phyloP scores from a whole-genome alignment of 129 eudicot genomes.

The Chrysanthemum lavandulifolium region DNA sequence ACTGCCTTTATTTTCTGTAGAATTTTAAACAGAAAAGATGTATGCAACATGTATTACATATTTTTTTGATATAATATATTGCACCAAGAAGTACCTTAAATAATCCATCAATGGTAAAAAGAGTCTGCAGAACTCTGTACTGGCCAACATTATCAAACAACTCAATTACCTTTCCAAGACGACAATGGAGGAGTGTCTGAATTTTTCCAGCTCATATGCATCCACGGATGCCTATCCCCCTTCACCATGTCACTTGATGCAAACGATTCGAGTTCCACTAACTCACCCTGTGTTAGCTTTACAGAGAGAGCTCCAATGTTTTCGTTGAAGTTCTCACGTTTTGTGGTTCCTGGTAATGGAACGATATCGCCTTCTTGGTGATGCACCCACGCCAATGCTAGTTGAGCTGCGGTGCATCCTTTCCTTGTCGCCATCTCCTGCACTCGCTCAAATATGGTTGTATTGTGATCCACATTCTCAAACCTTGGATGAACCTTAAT shows the following conservation, averaged over 20 bases:
- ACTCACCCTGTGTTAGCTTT: constrained; percentile 41
- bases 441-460: constrained; percentile 33
- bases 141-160: not conserved
- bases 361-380: constrained; percentile 54
- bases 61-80: too few species aligned
- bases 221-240: constrained; percentile 35
- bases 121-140: too few species aligned
- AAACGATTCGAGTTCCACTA: constrained; percentile 35
- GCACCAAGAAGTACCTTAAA: too few species aligned
- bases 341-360: constrained; percentile 62
- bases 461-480: constrained; percentile 46
- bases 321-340: constrained; percentile 39
- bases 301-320: constrained; percentile 48
- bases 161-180: constrained; percentile 28
- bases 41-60: too few species aligned
- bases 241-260: constrained; percentile 36
- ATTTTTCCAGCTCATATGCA: constrained; percentile 25
- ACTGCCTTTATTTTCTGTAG: too few species aligned
- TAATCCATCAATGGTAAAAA: too few species aligned
- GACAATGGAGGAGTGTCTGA: constrained; percentile 54
- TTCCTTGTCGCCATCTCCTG: constrained; percentile 40
- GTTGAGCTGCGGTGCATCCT: constrained; percentile 53
- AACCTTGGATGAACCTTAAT: constrained; percentile 41
- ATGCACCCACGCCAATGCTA: constrained; percentile 57
- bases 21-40: too few species aligned